Evolutionary conservation across 192 early-diverging fungal genomes (phyloP), one percentile per base, ranked within the genome.

Genomic region (Coemansia sp.): DNA sequence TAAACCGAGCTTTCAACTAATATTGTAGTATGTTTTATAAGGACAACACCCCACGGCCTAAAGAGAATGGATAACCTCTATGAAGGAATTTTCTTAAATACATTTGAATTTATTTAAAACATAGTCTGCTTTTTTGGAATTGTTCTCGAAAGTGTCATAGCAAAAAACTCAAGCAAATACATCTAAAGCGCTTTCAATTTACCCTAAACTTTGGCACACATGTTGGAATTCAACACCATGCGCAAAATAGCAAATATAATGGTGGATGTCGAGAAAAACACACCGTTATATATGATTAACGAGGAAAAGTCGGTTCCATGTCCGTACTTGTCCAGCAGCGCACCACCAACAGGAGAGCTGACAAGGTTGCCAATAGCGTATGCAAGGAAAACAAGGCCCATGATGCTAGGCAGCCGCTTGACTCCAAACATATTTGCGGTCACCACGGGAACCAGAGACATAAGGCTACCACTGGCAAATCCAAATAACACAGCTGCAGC

Each of bases 401-500:
- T 57, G 28, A 75, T 70, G 35, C 69, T 81, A 2, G 72, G 53
- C 29, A 81, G 66, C 1, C 73, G 46, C 37, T 64, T 48, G 34
- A 64, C 58, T 12, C 73, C 73, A 75, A 75, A 75, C 25, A 69
- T 28, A 23, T 68, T 68, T 40, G 72, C 78, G 25, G 67, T 64
- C 21, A 71, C 64, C 4, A 74, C 73, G 3, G 72, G 78, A 15
- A 75, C 45, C n/a, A 72, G 61, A 3, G 69, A 64, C 5, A 81
- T 69, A 29, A 81, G 57, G 23, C 59, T 68, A 20, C 71, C 71
- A 15, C 67, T 73, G 20, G 51, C 70, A 28, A 79, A 79, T 2
- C 77, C 77, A 60, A 69, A 75, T 2, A 81, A 20, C 1, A 67
- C 52, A 4, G 60, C 72, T 2, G 66, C 46, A 0, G 66, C 68